Evolutionary conservation across 345 rosid genomes (phyloP).

Genomic region (Cardamine occulta): DNA sequence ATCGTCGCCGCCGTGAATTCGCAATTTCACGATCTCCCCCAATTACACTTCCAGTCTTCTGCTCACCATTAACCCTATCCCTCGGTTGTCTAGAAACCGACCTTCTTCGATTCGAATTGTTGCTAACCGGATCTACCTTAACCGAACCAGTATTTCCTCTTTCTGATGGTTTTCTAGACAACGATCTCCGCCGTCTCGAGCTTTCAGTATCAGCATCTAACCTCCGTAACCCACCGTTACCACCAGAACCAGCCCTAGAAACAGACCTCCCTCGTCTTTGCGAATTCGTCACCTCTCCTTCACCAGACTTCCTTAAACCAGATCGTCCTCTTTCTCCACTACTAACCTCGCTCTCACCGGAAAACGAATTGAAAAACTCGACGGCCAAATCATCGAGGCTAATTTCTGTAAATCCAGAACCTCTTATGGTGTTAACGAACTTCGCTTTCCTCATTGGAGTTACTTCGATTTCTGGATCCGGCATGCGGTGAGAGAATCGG

Average conservation of each 20-base stretch:
- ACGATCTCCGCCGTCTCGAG: slow-evolving; percentile 67
- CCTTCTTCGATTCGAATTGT: slow-evolving; percentile 24
- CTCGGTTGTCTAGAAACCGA: slow-evolving; percentile 45
- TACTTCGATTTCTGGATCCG: slow-evolving; percentile 49
- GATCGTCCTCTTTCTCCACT: slow-evolving; percentile 59
- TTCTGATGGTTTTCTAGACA: slow-evolving; percentile 49
- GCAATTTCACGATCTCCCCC: slow-evolving; percentile 44
- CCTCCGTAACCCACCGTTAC: slow-evolving; percentile 50
- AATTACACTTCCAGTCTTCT: slow-evolving; percentile 34
- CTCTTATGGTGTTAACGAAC: slow-evolving; percentile 84
- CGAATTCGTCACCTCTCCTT: slow-evolving; percentile 41
- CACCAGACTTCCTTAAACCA: slow-evolving; percentile 39
- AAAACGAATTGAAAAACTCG: slow-evolving; percentile 63
- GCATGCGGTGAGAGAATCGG: slow-evolving; percentile 68
- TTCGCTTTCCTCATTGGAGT: slow-evolving; percentile 58
- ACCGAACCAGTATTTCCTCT: slow-evolving; percentile 22
- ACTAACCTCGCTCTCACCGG: slow-evolving; percentile 41
- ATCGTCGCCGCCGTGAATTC: slow-evolving; percentile 58
- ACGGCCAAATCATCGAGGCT: slow-evolving; percentile 85
- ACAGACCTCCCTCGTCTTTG: slow-evolving; percentile 89
- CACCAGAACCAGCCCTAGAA: slow-evolving; percentile 65
- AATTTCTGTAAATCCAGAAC: slow-evolving; percentile 80
- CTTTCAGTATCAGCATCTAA: slow-evolving; percentile 49
- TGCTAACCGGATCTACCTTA: slow-evolving; percentile 10
- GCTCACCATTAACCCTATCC: slow-evolving; percentile 18